Evolutionary conservation across 1,284 basidiomycete genomes (phyloP).

Genomic region (Malassezia sp.): DNA sequence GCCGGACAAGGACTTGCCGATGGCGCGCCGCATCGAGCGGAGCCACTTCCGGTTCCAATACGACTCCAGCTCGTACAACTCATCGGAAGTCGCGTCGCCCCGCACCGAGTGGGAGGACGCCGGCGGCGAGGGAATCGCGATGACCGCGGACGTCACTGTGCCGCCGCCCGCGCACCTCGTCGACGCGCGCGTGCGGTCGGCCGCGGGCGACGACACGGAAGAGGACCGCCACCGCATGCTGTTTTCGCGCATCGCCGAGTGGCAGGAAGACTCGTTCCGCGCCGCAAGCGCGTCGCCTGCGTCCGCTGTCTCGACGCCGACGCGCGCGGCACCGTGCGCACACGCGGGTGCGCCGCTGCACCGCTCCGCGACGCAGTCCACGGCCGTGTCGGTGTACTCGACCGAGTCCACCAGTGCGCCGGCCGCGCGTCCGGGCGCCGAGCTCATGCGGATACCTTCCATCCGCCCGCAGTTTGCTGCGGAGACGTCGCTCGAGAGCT

Average conservation of each 20-base stretch:
- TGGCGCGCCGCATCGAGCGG: slow-evolving; percentile 11
- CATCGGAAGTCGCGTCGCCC: not conserved
- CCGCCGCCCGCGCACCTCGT: slow-evolving; percentile 11
- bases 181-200: too few relatives aligned
- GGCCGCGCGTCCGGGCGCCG: too few relatives aligned
- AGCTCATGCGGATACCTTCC: slow-evolving; percentile 23
- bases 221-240: not conserved
- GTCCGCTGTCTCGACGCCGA: slow-evolving; percentile 6
- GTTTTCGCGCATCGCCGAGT: slow-evolving; percentile 7
- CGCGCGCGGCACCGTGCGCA: slow-evolving; percentile 7
- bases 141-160: not conserved
- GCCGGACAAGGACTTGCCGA: slow-evolving; percentile 12
- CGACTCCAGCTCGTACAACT: slow-evolving; percentile 15
- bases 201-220: too few relatives aligned
- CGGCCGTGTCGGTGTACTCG: slow-evolving; percentile 7
- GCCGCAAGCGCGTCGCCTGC: not conserved
- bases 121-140: not conserved
- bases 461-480: slow-evolving; percentile 35
- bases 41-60: slow-evolving; percentile 11
- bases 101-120: slow-evolving; percentile 1
- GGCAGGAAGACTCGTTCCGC: slow-evolving; percentile 15
- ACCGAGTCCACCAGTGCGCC: too few relatives aligned
- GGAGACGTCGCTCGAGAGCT: slow-evolving; percentile 31
- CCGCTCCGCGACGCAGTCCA: slow-evolving; percentile 4
- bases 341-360: not conserved